A percentile compares a stretch with the other conserved stretches of the same genome.
Evolutionary conservation across 345 rosid genomes (phyloP).

Genomic region (Murraya paniculata): DNA sequence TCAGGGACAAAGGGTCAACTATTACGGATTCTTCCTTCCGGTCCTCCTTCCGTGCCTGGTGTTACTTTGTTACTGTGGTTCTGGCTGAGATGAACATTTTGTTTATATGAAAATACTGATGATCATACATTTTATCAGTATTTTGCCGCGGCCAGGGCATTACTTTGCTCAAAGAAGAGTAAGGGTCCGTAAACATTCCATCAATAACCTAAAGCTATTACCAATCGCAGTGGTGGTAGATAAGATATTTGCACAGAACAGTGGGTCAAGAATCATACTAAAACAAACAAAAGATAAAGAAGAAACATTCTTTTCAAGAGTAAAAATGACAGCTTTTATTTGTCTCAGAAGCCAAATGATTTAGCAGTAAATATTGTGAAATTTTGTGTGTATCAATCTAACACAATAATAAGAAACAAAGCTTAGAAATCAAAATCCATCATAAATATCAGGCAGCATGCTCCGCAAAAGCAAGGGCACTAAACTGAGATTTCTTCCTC

Average conservation of each 20-base stretch:
- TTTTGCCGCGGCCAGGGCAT: not conserved
- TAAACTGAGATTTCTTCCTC: constrained; percentile 80
- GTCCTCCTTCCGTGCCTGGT: not conserved
- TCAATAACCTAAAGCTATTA: not conserved
- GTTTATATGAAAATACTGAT: not conserved
- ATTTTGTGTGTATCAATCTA: not conserved
- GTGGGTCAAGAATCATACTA: not conserved
- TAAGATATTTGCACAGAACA: not conserved
- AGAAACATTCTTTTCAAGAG: not conserved
- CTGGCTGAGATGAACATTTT: not conserved
- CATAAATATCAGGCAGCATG: constrained; percentile 58
- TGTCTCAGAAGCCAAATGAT: not conserved
- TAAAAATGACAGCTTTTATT: not conserved
- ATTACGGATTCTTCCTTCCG: not conserved
- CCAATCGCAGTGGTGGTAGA: not conserved
- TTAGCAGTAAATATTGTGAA: too few relatives aligned
- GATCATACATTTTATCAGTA: not conserved
- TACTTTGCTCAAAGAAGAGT: not conserved
- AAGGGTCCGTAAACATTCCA: too few relatives aligned
- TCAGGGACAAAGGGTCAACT: not conserved
- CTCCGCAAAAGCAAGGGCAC: constrained; percentile 73
- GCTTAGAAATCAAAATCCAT: not conserved
- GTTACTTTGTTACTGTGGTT: too few relatives aligned
- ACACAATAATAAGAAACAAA: not conserved
- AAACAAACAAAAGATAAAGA: not conserved